A percentile compares a stretch with the other conserved stretches of the same genome.
Conservation (phyloP, 495 filamentous ascomycete genomes). For the Rhizodiscina lignyota region DNA sequence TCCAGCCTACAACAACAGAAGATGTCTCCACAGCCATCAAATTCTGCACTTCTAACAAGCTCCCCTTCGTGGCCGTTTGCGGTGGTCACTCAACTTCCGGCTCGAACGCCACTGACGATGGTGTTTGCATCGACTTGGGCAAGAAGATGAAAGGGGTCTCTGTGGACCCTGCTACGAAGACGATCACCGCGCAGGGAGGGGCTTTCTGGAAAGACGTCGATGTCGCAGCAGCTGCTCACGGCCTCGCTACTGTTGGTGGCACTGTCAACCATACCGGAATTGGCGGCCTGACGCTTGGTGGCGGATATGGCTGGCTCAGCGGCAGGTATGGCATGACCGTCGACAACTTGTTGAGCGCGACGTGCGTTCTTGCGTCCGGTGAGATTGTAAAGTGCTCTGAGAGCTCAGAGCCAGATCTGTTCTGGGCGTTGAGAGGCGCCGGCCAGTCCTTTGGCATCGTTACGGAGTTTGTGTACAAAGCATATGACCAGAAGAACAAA, state of each 20-base stretch:
- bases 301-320: constrained; percentile 37
- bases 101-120: constrained; percentile 30
- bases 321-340: constrained; percentile 32
- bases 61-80: constrained; percentile 33
- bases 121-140: constrained; percentile 38
- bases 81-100: constrained; percentile 37
- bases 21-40: constrained; percentile 27
- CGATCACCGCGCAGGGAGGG: constrained; percentile 35
- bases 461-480: constrained; percentile 31
- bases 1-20: constrained; percentile 21
- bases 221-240: constrained; percentile 27
- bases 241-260: constrained; percentile 41
- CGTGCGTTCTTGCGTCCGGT: constrained; percentile 35
- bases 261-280: constrained; percentile 44
- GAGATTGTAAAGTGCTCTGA: constrained; percentile 23
- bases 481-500: constrained; percentile 21
- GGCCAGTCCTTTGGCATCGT: constrained; percentile 22
- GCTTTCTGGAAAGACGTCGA: constrained; percentile 40
- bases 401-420: constrained; percentile 17
- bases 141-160: constrained; percentile 31
- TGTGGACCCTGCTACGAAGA: constrained; percentile 26
- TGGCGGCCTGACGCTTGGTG: constrained; percentile 40
- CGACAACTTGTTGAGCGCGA: constrained; percentile 32
- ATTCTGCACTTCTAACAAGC: constrained; percentile 25
- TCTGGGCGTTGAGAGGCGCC: constrained; percentile 22